A percentile compares a stretch with the other conserved stretches of the same genome.
Conservation (phyloP, 2,329 filamentous ascomycete genomes). For the Pseudopyricularia javanii region DNA sequence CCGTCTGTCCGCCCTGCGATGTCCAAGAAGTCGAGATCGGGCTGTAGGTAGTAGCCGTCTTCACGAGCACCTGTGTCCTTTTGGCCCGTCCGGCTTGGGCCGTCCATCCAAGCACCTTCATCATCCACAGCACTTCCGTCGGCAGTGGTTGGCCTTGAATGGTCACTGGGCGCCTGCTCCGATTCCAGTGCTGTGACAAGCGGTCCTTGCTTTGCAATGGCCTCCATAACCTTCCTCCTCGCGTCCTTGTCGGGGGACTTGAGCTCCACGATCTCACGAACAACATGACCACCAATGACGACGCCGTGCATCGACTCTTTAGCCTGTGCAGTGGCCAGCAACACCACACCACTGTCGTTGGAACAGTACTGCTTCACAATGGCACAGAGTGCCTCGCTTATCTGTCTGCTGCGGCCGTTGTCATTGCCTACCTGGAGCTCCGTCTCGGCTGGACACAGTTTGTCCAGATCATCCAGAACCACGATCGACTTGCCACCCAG, state of each 20-base stretch:
- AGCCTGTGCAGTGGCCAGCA: constrained; percentile 81
- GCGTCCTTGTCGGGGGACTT: constrained; percentile 91
- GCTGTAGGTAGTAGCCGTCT: constrained; percentile 61
- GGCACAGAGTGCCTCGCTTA: constrained; percentile 78
- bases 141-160: constrained; percentile 43
- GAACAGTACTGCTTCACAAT: constrained; percentile 77
- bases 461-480: constrained; percentile 85
- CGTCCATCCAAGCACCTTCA: constrained; percentile 65
- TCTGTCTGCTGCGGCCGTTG: constrained; percentile 81
- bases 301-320: constrained; percentile 90
- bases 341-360: constrained; percentile 65
- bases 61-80: not conserved
- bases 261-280: constrained; percentile 78
- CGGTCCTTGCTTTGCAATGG: constrained; percentile 50
- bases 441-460: constrained; percentile 83
- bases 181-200: constrained; percentile 13
- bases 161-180: constrained; percentile 19
- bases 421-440: constrained; percentile 90
- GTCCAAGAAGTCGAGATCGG: constrained; percentile 78
- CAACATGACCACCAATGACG: constrained; percentile 81
- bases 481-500: constrained; percentile 75
- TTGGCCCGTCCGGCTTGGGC: constrained; percentile 40
- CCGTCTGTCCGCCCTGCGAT: constrained; percentile 90
- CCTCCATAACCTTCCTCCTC: constrained; percentile 70
- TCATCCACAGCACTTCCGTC: constrained; percentile 35